Base-by-base conservation (phyloP, 371 early-diverging fungal genomes). In the Mortierella sp. region DNA sequence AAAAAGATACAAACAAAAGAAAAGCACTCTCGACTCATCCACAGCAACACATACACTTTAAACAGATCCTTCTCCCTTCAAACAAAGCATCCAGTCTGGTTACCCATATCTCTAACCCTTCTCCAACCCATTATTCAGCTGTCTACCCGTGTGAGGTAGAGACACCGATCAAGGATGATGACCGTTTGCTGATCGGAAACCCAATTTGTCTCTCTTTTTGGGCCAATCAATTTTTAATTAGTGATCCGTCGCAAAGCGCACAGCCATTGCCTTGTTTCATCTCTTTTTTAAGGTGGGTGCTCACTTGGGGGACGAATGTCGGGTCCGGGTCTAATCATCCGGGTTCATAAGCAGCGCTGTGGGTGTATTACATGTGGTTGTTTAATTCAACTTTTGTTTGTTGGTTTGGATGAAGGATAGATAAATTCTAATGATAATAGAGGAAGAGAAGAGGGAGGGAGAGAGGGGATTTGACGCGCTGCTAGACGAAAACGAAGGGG, bases 231-330 rank as follows among this genome's bases (percentile, higher is more conserved):
- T 31, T 28, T 31, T 14, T 34, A 31, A 61, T 61, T 31, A 19
- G 8, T 59, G 59, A 59, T 59, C 59, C 28, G 5, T 14, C 31
- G 24, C 53, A 51, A 14, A 11, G 2, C 61, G 37, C 61, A 61
- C 61, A 61, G 61, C 61, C 61, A 61, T 34, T 61, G 10, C 24
- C 19, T 24, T 2, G 61, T 61, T 61, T 61, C 61, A 61, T 61
- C 61, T 31, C 5, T 31, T 26, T 11, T 28, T 14, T 16, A 28
- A 1, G n/a, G n/a, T n/a, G n/a, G n/a, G n/a, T 31, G 55, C 34
- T 21, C 53, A 53, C 13, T 13, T 16, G 13, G 16, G 11, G 50
- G 3, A 40, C 6, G 50, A 14, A 50, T 50, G 16, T 14, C 50
- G 50, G 50, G 6, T 40, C 50, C 50, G 50, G 50, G 50, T 50